Base-by-base conservation (phyloP, 2,329 filamentous ascomycete genomes). In the Epichloe typhina region DNA sequence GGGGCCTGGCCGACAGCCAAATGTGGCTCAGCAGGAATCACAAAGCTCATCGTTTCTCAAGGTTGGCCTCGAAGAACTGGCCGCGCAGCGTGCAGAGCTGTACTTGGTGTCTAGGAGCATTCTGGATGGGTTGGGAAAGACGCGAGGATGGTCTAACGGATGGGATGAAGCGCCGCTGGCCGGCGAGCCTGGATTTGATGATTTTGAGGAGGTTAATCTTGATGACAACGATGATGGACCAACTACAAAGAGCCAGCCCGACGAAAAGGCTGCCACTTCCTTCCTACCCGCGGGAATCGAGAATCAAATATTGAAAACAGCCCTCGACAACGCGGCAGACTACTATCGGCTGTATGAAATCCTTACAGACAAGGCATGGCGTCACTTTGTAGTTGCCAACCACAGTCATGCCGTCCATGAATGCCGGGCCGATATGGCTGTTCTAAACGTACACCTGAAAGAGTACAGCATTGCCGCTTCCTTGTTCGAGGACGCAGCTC, bases 351-450 rank as follows among this genome's bases (percentile, higher is more conserved):
- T 83, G 0, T 86, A 84, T 58, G 81, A 91, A 61, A 82, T 80
- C 9, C 72, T 96, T n/a, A 95, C 88, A 7, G 85, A 93, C 58
- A 83, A 86, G 54, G 83, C 90, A 3, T 78, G 94, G 51, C 84
- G 86, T 2, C 86, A 95, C 62, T 94, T 87, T 63, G 82, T 82
- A 13, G 80, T 88, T 4, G 88, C 90, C 4, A 85, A 83, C 50
- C 85, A 91, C 55, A 75, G 74, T 0, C 84, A 94, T 58, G 86
- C 88, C 7, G 83, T 86, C 1, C 83, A 94, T 58, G 77, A 82
- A 19, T 82, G 83, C 53, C 80, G 90, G 64, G 85, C 88, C 9
- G 93, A 98, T 65, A 75, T 97, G 44, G 93, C 89, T 1, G 77
- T 93, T 5, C 71, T 96, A 47, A 90, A 91, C 60, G 93, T 84